A percentile compares a stretch with the other conserved stretches of the same genome.
These are phyloP conservation scores for Poronia punctata DNA, from an alignment of 495 filamentous ascomycete genomes.

Conservation along the genomic window DNA sequence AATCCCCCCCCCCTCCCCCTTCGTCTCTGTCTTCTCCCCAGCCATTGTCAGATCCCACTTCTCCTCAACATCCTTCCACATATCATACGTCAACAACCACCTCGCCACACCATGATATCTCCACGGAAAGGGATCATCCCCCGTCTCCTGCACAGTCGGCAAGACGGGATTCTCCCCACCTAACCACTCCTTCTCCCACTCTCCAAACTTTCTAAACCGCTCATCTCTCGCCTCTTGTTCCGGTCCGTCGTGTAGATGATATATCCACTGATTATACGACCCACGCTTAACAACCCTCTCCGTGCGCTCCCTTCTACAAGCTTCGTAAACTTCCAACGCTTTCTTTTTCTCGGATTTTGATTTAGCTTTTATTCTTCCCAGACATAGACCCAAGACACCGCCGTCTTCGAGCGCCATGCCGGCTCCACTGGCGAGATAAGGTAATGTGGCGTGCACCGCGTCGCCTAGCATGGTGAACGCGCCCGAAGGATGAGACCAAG, in stretches of 20 bases:
- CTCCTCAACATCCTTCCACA: constrained; percentile 44
- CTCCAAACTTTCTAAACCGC: constrained; percentile 38
- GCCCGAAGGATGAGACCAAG: constrained; percentile 47
- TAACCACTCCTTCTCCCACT: constrained; percentile 16
- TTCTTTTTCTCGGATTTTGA: constrained; percentile 31
- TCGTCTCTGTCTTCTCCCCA: too few relatives aligned
- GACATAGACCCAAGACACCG: constrained; percentile 35
- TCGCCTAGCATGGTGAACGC: constrained; percentile 60
- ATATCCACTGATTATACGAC: constrained; percentile 47
- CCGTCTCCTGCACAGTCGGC: constrained; percentile 36
- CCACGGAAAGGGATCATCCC: constrained; percentile 36
- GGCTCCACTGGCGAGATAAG: constrained; percentile 43
- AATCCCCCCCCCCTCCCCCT: too few relatives aligned
- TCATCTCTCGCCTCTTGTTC: constrained; percentile 46
- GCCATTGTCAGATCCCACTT: too few relatives aligned
- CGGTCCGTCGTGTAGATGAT: constrained; percentile 51
- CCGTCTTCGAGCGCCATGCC: constrained; percentile 42
- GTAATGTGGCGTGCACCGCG: constrained; percentile 63
- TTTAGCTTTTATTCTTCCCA: constrained; percentile 26
- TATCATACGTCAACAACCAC: constrained; percentile 50
- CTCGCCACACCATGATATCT: constrained; percentile 47
- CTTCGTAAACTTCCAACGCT: constrained; percentile 48
- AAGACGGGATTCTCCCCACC: constrained; percentile 23
- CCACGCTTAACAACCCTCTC: constrained; percentile 50
- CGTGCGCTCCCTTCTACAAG: constrained; percentile 48